These are phyloP conservation scores for Lignosus rhinocerotis DNA, from an alignment of 1,284 basidiomycete genomes.

Conservation along the genomic window DNA sequence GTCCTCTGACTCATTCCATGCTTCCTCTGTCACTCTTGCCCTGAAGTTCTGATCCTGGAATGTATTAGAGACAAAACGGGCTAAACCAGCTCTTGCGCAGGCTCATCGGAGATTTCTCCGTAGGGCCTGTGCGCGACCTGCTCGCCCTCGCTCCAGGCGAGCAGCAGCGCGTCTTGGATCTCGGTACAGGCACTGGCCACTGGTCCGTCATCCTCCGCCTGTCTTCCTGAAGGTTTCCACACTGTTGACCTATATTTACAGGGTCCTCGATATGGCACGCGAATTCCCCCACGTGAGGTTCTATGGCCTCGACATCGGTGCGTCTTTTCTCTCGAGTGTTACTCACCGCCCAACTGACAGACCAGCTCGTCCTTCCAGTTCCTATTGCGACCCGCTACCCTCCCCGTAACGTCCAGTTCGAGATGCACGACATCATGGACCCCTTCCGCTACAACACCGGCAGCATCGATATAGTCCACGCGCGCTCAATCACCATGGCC, in stretches of 20 bases:
- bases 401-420: constrained; percentile 58
- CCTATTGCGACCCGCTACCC: constrained; percentile 68
- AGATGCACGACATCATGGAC: constrained; percentile 59
- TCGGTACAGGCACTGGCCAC: constrained; percentile 69
- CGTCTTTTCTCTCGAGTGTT: constrained; percentile 22
- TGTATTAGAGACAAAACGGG: constrained; percentile 49
- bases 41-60: constrained; percentile 9
- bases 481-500: constrained; percentile 55
- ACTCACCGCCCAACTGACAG: not conserved
- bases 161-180: constrained; percentile 57
- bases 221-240: not conserved
- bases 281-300: constrained; percentile 64
- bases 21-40: not conserved
- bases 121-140: constrained; percentile 56
- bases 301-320: constrained; percentile 72
- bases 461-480: constrained; percentile 64
- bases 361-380: constrained; percentile 40
- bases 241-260: constrained; percentile 30
- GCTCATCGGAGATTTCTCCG: constrained; percentile 52
- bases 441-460: constrained; percentile 47
- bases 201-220: constrained; percentile 47
- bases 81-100: constrained; percentile 49
- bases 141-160: constrained; percentile 40
- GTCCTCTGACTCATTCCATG: not conserved
- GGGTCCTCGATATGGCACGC: constrained; percentile 71